Base-by-base conservation (phyloP, 2,329 filamentous ascomycete genomes). In the Aspergillus ochraceus region DNA sequence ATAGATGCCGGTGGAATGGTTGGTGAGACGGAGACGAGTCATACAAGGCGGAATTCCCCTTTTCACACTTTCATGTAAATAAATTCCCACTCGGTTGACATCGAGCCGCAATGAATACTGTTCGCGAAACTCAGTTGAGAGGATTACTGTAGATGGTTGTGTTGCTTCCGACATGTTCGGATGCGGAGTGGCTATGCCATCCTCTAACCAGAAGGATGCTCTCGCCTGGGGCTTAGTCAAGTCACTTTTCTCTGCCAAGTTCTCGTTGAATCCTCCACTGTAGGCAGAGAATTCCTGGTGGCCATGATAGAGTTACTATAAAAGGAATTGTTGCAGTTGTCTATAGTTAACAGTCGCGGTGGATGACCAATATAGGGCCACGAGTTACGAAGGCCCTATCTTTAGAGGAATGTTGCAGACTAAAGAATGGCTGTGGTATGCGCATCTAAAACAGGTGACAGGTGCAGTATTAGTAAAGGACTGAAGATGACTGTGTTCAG, bases 161-260 rank as follows among this genome's bases (percentile, higher is more conserved):
- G 54, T 42, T 49, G 49, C 19, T 20, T 17, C 19, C 11, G 20
- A 24, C 19, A 20, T 47, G 45, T 11, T 47, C 36, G 36, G 47
- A 56, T 56, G 32, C 47, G 54, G 54, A 20, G 47, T 56, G 54
- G 54, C 54, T 56, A 51, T 51, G 54, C 46, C 45, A 22, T 22
- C 10, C 12, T 47, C 19, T 19, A 19, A 46, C 42, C 19, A 22
- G 45, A 47, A 47, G 22, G 20, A 24, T 24, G 45, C 45, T 47
- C 17, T 46, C 45, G 45, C 45, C 8, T 24, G 45, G 45, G 45
- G 45, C 45, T 47, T 20, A 47, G 45, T 47, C 45, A 24, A 47
- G 12, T n/a, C 36, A n/a, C 11, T n/a, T n/a, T 47, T 47, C 9
- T 11, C 20, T 47, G 45, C 22, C 45, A 47, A 20, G 45, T 6